Conservation (phyloP, 208 protist genomes). For the Porcisia hertigi region DNA sequence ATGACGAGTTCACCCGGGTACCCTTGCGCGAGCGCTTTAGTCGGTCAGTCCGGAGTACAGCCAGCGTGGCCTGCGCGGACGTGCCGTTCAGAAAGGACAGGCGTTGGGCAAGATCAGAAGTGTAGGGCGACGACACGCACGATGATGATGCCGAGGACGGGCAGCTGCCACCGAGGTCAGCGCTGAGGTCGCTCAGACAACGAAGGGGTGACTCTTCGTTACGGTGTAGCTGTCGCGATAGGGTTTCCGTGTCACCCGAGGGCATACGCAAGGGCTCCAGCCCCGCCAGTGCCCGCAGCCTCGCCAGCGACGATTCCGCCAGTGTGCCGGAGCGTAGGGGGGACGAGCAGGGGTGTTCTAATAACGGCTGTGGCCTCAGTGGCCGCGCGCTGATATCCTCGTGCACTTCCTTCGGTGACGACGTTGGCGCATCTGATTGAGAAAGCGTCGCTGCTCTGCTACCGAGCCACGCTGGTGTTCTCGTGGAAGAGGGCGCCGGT, state of each 20-base stretch:
- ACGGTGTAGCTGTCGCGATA: not conserved
- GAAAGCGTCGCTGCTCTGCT: not conserved
- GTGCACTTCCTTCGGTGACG: not conserved
- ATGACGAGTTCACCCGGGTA: not conserved
- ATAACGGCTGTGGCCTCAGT: not conserved
- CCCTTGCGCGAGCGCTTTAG: conserved; percentile 13
- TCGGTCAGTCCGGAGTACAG: conserved; percentile 9
- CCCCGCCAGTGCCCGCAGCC: conserved; percentile 28
- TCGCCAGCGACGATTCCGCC: conserved; percentile 22
- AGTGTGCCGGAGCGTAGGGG: not conserved
- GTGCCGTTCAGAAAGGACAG: conserved; percentile 24
- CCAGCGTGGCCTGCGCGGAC: conserved; percentile 1
- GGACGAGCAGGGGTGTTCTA: not conserved
- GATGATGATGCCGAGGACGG: conserved; percentile 9
- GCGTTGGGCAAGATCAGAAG: conserved; percentile 19
- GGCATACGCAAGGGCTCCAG: conserved; percentile 3
- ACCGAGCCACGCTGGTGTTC: not conserved
- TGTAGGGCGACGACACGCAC: conserved; percentile 19
- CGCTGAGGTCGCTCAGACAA: not conserved
- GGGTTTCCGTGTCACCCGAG: not conserved
- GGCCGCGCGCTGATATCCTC: not conserved
- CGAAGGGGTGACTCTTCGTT: conserved; percentile 27
- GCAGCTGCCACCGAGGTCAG: not conserved
- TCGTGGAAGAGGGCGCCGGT: not conserved
- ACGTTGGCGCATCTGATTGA: not conserved